phyloP scores from a whole-genome alignment of 305 asterid species.

The Rubia peregrina region DNA sequence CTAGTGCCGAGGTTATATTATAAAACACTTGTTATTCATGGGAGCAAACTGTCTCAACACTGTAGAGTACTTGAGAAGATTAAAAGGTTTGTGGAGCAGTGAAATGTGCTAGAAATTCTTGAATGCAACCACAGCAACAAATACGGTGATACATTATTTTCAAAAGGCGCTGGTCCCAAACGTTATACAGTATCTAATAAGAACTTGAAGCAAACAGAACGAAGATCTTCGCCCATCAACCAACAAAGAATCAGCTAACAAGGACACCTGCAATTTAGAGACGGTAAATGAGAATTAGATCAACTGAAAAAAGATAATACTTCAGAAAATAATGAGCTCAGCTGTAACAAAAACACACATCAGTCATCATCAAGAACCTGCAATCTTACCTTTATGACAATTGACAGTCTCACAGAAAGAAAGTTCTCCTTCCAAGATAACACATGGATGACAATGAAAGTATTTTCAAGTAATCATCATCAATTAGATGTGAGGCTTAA shows the following conservation, averaged over 20 bases:
- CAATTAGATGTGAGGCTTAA: not conserved
- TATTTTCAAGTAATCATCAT: not conserved
- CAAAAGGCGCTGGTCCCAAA: not conserved
- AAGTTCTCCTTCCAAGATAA: not conserved
- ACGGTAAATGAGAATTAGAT: not conserved
- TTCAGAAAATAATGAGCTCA: not conserved
- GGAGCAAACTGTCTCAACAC: not conserved
- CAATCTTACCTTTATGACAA: constrained; percentile 5
- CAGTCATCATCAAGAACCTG: not conserved
- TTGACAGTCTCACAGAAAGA: not conserved
- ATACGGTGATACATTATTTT: constrained; percentile 7
- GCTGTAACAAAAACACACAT: not conserved
- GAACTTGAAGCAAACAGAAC: constrained; percentile 1
- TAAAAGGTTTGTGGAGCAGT: too few relatives aligned
- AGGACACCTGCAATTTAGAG: not conserved
- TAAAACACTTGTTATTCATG: not conserved
- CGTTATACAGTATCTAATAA: constrained; percentile 5
- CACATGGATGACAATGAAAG: not conserved
- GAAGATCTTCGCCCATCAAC: not conserved
- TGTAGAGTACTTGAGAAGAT: not conserved
- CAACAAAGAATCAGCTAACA: not conserved
- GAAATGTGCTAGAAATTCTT: not conserved
- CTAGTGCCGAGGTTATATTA: not conserved
- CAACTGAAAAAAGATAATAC: not conserved
- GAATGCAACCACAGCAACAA: not conserved